phyloP scores from a whole-genome alignment of 2,329 filamentous ascomycete species.

The Ophiostoma ips region DNA sequence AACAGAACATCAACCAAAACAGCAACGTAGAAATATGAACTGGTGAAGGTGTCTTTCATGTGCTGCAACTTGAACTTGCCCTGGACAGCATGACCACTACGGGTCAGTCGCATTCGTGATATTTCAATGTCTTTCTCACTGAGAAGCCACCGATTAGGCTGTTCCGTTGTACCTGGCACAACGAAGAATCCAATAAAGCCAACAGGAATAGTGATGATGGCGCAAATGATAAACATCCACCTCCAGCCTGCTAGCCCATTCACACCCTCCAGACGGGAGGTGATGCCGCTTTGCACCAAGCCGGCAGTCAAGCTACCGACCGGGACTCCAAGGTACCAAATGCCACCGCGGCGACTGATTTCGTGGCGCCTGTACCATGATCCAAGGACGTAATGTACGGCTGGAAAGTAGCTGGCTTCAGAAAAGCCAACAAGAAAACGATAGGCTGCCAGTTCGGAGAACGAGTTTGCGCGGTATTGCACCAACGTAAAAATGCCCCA shows the following conservation, averaged over 20 bases:
- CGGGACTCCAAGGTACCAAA: slow-evolving; percentile 46
- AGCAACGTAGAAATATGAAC: slow-evolving; percentile 30
- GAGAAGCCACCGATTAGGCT: slow-evolving; percentile 23
- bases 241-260: slow-evolving; percentile 21
- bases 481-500: slow-evolving; percentile 13
- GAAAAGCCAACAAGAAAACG: slow-evolving; percentile 22
- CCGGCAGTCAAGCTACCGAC: slow-evolving; percentile 21
- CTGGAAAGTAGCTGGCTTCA: slow-evolving; percentile 19
- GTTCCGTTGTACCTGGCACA: slow-evolving; percentile 33
- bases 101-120: neutral
- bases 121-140: slow-evolving; percentile 13
- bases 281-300: slow-evolving; percentile 20
- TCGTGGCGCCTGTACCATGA: slow-evolving; percentile 47
- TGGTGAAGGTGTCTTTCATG: neutral
- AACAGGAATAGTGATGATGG: slow-evolving; percentile 25
- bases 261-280: slow-evolving; percentile 18
- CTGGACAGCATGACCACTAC: slow-evolving; percentile 2
- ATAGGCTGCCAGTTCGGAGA: slow-evolving; percentile 19
- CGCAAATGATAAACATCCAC: slow-evolving; percentile 23
- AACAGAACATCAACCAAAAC: slow-evolving; percentile 39
- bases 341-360: slow-evolving; percentile 45
- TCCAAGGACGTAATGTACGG: slow-evolving; percentile 19
- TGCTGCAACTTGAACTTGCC: neutral
- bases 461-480: slow-evolving; percentile 13
- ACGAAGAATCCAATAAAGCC: slow-evolving; percentile 34